Conservation (phyloP, 306 rosid genomes). For the Glycyrrhiza uralensis region DNA sequence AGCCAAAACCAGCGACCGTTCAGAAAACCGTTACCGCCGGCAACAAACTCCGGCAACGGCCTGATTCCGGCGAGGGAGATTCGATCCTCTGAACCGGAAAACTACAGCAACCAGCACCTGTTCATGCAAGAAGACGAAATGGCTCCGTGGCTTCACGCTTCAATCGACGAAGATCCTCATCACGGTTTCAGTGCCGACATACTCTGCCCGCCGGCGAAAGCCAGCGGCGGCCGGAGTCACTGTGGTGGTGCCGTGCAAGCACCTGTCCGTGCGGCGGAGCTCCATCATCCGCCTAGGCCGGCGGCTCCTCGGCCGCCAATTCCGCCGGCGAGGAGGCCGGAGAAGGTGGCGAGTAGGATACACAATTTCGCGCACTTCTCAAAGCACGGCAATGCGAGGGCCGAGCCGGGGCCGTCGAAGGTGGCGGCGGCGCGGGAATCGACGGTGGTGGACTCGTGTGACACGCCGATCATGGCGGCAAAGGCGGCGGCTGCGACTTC, state of each 20-base stretch:
- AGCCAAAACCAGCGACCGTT: slow-evolving; percentile 51
- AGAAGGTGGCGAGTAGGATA: slow-evolving; percentile 7
- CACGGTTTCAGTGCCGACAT: slow-evolving; percentile 49
- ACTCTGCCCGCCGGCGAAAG: slow-evolving; percentile 21
- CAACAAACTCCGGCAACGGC: not conserved
- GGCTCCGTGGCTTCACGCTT: slow-evolving; percentile 68
- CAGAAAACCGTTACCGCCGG: slow-evolving; percentile 24
- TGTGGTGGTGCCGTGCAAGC: not conserved
- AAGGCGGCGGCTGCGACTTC: slow-evolving; percentile 2
- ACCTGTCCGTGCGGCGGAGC: not conserved
- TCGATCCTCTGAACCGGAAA: slow-evolving; percentile 23
- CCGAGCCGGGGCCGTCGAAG: slow-evolving; percentile 34
- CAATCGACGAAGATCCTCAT: slow-evolving; percentile 58
- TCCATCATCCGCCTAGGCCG: not conserved
- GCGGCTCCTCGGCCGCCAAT: slow-evolving; percentile 40
- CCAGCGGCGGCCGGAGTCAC: not conserved
- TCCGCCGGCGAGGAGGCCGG: slow-evolving; percentile 32
- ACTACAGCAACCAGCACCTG: slow-evolving; percentile 30
- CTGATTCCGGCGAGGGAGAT: slow-evolving; percentile 31
- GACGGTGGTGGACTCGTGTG: slow-evolving; percentile 58
- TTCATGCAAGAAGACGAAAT: slow-evolving; percentile 83
- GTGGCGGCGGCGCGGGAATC: slow-evolving; percentile 30
- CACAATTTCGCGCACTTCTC: slow-evolving; percentile 44
- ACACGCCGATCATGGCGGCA: slow-evolving; percentile 27
- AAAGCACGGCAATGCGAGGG: slow-evolving; percentile 16